Evolutionary conservation across 1,284 basidiomycete species (phyloP).

Genomic region (Cystobasidium pallidum): DNA sequence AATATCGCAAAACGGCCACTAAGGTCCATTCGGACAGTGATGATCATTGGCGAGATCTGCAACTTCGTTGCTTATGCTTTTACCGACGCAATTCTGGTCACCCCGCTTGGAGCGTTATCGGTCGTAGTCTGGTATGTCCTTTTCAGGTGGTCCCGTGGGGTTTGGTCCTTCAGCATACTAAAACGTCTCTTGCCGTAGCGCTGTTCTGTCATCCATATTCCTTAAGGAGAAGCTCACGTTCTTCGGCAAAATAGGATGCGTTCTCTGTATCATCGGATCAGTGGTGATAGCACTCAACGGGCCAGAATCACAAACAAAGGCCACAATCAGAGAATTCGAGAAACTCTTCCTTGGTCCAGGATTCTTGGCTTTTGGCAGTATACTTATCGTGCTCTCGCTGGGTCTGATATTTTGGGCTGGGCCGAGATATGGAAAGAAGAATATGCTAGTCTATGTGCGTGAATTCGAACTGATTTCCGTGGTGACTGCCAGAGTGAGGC

Average conservation of each 20-base stretch:
- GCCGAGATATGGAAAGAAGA: conserved; percentile 85
- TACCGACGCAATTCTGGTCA: conserved; percentile 68
- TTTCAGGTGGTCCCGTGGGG: neutral
- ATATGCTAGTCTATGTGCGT: conserved; percentile 84
- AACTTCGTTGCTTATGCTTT: conserved; percentile 84
- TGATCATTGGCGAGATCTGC: conserved; percentile 66
- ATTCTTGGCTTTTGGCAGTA: conserved; percentile 75
- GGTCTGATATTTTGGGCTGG: conserved; percentile 77
- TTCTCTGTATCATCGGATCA: conserved; percentile 82
- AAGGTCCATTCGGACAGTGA: neutral
- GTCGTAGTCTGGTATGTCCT: conserved; percentile 75
- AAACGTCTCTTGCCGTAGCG: conserved; percentile 54
- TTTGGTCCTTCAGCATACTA: neutral
- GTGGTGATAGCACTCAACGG: conserved; percentile 78
- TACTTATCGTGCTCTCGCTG: conserved; percentile 68
- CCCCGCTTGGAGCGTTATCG: conserved; percentile 93
- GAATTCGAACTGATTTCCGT: conserved; percentile 18
- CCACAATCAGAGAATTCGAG: conserved; percentile 77
- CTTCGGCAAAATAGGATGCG: conserved; percentile 79
- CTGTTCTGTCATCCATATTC: conserved; percentile 88
- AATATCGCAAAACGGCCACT: neutral
- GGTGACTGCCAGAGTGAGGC: neutral
- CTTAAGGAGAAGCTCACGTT: conserved; percentile 88
- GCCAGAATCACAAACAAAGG: conserved; percentile 76
- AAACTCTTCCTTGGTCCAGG: conserved; percentile 81